A percentile compares a stretch with the other conserved stretches of the same genome.
Conservation (phyloP, 2,329 filamentous ascomycete genomes). For the Xenoacremonium recifei region DNA sequence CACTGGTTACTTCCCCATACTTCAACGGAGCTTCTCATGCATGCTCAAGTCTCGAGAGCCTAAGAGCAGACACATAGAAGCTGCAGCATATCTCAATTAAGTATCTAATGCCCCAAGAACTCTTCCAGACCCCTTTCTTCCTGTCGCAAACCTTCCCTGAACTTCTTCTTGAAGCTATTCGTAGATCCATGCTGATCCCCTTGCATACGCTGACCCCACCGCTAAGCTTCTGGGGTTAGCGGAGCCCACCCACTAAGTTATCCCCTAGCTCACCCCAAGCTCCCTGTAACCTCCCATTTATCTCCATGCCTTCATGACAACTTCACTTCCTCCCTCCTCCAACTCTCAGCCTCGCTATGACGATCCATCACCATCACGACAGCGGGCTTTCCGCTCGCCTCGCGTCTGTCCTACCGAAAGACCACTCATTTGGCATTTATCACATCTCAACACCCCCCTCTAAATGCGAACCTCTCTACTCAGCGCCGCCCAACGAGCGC, state of each 20-base stretch:
- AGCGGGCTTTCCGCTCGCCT: conserved; percentile 29
- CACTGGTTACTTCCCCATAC: too few relatives aligned
- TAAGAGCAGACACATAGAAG: too few relatives aligned
- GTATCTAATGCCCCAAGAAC: too few relatives aligned
- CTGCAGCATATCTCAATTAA: too few relatives aligned
- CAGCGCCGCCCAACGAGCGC: conserved; percentile 68
- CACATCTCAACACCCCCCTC: conserved; percentile 86
- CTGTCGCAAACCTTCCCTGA: not conserved
- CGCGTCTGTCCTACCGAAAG: conserved; percentile 52
- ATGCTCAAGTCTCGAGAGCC: too few relatives aligned
- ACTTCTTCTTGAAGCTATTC: not conserved
- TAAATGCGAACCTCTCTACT: conserved; percentile 72
- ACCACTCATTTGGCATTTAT: conserved; percentile 65
- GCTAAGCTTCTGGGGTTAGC: not conserved
- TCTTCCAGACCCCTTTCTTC: not conserved
- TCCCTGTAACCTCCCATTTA: not conserved
- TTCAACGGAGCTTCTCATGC: too few relatives aligned
- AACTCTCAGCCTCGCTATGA: conserved; percentile 7
- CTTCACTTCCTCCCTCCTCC: not conserved
- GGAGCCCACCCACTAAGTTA: not conserved
- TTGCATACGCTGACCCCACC: not conserved
- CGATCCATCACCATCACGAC: conserved; percentile 3
- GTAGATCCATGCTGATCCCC: not conserved
- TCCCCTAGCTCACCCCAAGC: not conserved
- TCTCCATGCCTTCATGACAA: not conserved